These are phyloP conservation scores for Pleurotus salmoneostramineus DNA, from an alignment of 768 basidiomycete species.

Conservation along the genomic window DNA sequence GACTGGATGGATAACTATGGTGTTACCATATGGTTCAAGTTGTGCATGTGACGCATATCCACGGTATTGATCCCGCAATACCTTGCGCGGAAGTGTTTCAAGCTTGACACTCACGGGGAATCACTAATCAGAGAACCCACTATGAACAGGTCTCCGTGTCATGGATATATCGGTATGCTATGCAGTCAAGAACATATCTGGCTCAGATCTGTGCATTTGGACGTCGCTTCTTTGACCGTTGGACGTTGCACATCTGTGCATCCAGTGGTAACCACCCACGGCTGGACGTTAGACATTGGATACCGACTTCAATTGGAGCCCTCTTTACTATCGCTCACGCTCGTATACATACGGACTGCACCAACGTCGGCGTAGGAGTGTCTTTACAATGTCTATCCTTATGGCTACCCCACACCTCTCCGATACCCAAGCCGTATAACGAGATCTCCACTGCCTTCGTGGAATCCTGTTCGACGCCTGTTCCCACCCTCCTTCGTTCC, in stretches of 20 bases:
- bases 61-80: background rate
- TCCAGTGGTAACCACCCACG: background rate
- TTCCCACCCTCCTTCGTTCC: background rate
- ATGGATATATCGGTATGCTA: background rate
- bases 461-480: background rate
- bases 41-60: background rate
- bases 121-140: conserved; percentile 1
- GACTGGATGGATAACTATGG: background rate
- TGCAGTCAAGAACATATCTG: background rate
- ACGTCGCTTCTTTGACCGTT: background rate
- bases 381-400: background rate
- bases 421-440: background rate
- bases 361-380: no score
- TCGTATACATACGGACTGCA: no score
- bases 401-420: background rate
- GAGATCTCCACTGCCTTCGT: conserved; percentile 1
- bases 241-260: background rate
- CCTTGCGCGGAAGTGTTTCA: conserved; percentile 4
- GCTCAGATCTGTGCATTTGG: background rate
- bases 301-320: no score
- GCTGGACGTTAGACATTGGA: no score
- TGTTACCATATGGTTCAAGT: conserved; percentile 1
- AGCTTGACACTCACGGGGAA: background rate
- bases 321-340: no score
- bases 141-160: background rate